Conservation (phyloP, 306 rosid genomes). For the Calophaca sinica region DNA sequence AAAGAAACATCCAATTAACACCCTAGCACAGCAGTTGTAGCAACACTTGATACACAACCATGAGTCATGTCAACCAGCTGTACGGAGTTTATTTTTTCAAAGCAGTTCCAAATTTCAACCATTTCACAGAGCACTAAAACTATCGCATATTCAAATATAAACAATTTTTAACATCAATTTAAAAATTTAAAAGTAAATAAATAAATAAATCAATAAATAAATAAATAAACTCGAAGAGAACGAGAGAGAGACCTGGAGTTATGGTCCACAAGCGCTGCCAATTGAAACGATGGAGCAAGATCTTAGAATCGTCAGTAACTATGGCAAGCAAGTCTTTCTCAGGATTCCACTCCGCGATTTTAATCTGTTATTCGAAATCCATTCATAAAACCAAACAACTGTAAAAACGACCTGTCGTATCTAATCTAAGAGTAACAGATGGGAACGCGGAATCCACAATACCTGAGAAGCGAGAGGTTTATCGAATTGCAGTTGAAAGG, state of each 20-base stretch:
- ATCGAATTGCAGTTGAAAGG: conserved; percentile 94
- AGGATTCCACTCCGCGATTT: conserved; percentile 97
- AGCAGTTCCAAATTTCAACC: conserved; percentile 9
- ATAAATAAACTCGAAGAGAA: background rate
- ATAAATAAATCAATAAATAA: background rate
- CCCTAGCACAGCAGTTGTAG: conserved; percentile 6
- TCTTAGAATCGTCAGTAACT: conserved; percentile 90
- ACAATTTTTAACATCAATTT: background rate
- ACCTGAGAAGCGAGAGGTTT: conserved; percentile 90
- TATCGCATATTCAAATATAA: background rate
- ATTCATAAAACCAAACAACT: conserved; percentile 15
- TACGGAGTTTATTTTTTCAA: background rate
- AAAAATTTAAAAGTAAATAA: background rate
- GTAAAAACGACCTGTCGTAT: background rate
- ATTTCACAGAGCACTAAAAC: background rate
- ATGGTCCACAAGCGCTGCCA: conserved; percentile 98
- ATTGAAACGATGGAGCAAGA: conserved; percentile 93
- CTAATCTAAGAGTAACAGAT: background rate
- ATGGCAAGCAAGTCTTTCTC: conserved; percentile 98
- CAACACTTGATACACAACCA: background rate
- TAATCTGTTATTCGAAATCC: conserved; percentile 55
- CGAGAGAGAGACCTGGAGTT: conserved; percentile 64
- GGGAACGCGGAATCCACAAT: conserved; percentile 4
- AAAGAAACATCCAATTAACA: conserved; percentile 23
- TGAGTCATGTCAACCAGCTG: background rate